Evolutionary conservation across 768 basidiomycete species (phyloP), one percentile per base, ranked within the genome.

Genomic region (Pleurotus platypus): DNA sequence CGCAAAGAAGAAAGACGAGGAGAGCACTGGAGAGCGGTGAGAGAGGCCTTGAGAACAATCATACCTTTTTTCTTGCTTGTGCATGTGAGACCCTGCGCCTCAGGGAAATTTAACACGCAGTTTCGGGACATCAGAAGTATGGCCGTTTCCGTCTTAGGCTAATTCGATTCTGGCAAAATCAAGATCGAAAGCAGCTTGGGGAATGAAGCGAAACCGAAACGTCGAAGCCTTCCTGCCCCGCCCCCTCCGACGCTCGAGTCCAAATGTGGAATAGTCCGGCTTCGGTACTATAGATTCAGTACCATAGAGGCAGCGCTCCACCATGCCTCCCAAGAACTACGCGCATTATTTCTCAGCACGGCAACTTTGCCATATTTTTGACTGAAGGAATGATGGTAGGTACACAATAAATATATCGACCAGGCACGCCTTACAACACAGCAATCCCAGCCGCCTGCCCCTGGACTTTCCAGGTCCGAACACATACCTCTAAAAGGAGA

Each of bases 101-200:
- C 51, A 54, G 51, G 51, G 51, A 54, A 54, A 39, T 40, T 40
- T 26, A 54, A 40, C 51, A 54, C 51, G 51, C 51, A 20, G 20
- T 42, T 20, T 54, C 51, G 39, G 51, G 38, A 39, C 38, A 54
- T 54, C 51, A 54, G 51, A 54, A 54, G 24, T 37, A 54, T 18
- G n/a, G 42, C 51, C 16, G 42, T 4, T 18, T 40, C 42, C 4
- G 51, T 40, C 30, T 27, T 54, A 54, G 51, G 7, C 51, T 54
- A 22, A 54, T 54, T 22, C 20, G 5, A 16, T 42, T 9, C 5
- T 24, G n/a, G 24, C 24, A 26, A 26, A 26, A 26, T 26, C 24
- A 26, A 26, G 42, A 45, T 22, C 42, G 9, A 35, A 35, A 9
- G 30, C 30, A 35, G 30, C 30, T 35, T 35, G 30, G 24, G 24